phyloP scores from a whole-genome alignment of 1,284 basidiomycete genomes.

The Fistulinella staudtii region DNA sequence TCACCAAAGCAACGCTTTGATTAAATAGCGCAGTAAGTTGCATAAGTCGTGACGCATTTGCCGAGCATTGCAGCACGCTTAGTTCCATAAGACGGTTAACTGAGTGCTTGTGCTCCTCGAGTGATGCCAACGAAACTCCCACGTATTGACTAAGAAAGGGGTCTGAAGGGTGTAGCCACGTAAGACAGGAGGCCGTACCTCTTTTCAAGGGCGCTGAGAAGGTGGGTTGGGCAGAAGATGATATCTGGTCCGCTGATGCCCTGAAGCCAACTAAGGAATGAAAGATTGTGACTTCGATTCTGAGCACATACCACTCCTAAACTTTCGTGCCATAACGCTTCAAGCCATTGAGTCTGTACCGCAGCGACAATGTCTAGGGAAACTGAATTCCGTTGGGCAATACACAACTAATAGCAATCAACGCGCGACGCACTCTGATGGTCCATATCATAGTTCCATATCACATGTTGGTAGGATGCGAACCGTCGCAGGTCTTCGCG shows the following conservation, averaged over 20 bases:
- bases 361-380: conserved; percentile 31
- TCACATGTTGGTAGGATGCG: conserved; percentile 50
- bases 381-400: no score
- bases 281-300: neutral
- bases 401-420: neutral
- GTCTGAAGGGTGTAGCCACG: conserved; percentile 1
- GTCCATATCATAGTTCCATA: conserved; percentile 45
- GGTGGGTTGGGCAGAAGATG: conserved; percentile 25
- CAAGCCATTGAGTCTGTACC: conserved; percentile 47
- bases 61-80: conserved; percentile 37
- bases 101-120: conserved; percentile 34
- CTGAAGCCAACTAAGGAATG: conserved; percentile 15
- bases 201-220: conserved; percentile 20
- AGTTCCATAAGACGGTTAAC: conserved; percentile 37
- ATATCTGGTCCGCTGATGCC: conserved; percentile 16
- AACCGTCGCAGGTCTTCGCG: conserved; percentile 40
- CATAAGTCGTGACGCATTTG: conserved; percentile 34
- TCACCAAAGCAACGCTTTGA: conserved; percentile 40
- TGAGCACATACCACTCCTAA: conserved; percentile 13
- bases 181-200: conserved; percentile 17
- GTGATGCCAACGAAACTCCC: conserved; percentile 26
- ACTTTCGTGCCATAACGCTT: conserved; percentile 41
- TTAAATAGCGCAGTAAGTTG: conserved; percentile 41
- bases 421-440: conserved; percentile 31
- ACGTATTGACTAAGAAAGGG: conserved; percentile 14